Base-by-base conservation (phyloP, 305 asterid species). In the Euphrasia arctica region DNA sequence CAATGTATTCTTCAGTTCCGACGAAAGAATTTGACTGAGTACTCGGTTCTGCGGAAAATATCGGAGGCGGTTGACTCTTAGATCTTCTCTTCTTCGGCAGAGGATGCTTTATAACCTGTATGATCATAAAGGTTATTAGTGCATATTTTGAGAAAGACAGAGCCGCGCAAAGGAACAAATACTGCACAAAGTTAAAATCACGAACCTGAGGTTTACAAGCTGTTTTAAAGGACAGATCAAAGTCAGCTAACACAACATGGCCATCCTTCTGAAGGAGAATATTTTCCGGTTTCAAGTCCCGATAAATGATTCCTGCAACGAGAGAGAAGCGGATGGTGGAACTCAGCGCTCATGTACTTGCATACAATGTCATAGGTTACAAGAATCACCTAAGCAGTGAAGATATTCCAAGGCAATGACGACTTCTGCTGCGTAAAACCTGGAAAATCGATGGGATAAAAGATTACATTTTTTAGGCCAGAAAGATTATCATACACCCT, bases 1-100 rank as follows among this genome's bases (percentile, higher is more conserved):
- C 96, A 77, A 93, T 90, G 72, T 93, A 93, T 73, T 93, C 99
- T 81, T 93, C 97, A 66, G 99, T 93, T 58, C 99, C 99, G 22
- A 93, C 99, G 62, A 90, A 90, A 41, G 99, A 93, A 82, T 93
- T 93, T 43, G 97, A 93, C 66, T 84, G 96, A 10, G 91, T 72
- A 72, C 67, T 68, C 70, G 99, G 99, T 77, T 93, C 97, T 64
- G 99, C 97, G 61, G 88, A 83, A 66, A 90, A 85, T 52, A 74
- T 68, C 58, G 97, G 99, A 66, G 91, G 89, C 42, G 83, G 92
- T 59, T 84, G 89, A 68, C 81, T 83, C 76, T 81, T 82, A 22
- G 95, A 86, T 77, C 85, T 84, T 75, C 87, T 74, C 43, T 70
- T 80, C 77, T 75, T 87, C 1, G 76, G 61, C 3, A 78, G 88